These are phyloP conservation scores for Ceratocystis destructans DNA, from an alignment of 2,329 filamentous ascomycete species.

Conservation along the genomic window DNA sequence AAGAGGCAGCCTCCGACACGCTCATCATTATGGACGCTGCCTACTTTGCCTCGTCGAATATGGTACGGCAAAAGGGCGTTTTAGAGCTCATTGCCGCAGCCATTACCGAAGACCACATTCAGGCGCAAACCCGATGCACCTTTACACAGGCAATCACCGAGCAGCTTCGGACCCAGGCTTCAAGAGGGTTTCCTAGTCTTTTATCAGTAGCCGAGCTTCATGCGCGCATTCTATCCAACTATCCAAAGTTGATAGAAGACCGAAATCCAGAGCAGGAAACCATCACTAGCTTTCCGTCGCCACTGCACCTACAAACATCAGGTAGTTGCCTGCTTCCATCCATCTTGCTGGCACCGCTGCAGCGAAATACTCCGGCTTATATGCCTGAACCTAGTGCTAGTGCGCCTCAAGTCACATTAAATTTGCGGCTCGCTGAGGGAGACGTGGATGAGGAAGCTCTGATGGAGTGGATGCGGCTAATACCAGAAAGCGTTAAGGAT, in stretches of 20 bases:
- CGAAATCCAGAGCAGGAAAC: slow-evolving; percentile 35
- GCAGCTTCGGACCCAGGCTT: slow-evolving; percentile 35
- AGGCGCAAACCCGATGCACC: slow-evolving; percentile 34
- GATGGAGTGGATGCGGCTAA: slow-evolving; percentile 44
- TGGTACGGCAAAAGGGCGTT: slow-evolving; percentile 37
- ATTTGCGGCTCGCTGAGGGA: slow-evolving; percentile 38
- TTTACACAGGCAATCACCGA: slow-evolving; percentile 41
- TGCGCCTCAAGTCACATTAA: slow-evolving; percentile 36
- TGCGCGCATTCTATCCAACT: slow-evolving; percentile 37
- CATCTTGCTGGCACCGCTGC: slow-evolving; percentile 40
- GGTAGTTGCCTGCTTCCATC: slow-evolving; percentile 41
- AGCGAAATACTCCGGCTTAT: slow-evolving; percentile 30
- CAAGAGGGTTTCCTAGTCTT: slow-evolving; percentile 30
- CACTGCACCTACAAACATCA: slow-evolving; percentile 42
- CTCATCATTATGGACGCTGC: slow-evolving; percentile 46
- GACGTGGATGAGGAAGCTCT: slow-evolving; percentile 39
- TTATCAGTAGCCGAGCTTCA: slow-evolving; percentile 42
- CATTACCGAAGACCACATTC: slow-evolving; percentile 38
- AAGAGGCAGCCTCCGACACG: slow-evolving; percentile 42
- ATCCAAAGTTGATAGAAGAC: slow-evolving; percentile 40
- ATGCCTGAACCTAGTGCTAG: slow-evolving; percentile 32
- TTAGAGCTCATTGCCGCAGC: slow-evolving; percentile 44
- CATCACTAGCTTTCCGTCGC: slow-evolving; percentile 38
- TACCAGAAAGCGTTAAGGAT: slow-evolving; percentile 43
- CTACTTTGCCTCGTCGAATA: slow-evolving; percentile 41